These are phyloP conservation scores for Amniculicola lignicola DNA, from an alignment of 495 filamentous ascomycete species.

Conservation along the genomic window DNA sequence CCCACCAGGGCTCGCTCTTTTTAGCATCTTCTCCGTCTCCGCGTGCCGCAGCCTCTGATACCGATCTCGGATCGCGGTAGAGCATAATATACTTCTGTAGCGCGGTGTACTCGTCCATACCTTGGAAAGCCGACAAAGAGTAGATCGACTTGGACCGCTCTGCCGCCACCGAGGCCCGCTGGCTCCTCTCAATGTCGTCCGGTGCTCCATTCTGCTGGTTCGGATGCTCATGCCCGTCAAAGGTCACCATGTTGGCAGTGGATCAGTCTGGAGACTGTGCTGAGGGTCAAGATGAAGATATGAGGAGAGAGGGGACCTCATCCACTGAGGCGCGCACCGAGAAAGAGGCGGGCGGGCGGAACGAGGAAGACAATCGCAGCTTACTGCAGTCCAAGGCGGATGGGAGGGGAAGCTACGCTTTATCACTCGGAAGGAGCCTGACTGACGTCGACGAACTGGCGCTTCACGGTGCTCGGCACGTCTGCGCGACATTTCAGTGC, in stretches of 20 bases:
- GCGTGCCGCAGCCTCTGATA: slow-evolving; percentile 14
- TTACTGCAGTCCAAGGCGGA: not conserved
- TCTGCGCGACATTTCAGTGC: slow-evolving; percentile 3
- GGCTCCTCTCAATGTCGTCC: slow-evolving; percentile 2
- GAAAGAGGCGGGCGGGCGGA: not conserved
- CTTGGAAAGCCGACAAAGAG: slow-evolving; percentile 9
- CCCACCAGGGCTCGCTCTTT: slow-evolving; percentile 44
- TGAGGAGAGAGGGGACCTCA: too few species aligned
- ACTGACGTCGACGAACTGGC: slow-evolving; percentile 2
- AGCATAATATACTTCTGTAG: slow-evolving; percentile 42
- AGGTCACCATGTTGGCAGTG: not conserved
- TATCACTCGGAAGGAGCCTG: not conserved
- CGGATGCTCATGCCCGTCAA: not conserved
- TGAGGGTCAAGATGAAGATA: too few species aligned
- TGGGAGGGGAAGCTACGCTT: not conserved
- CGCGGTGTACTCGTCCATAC: slow-evolving; percentile 41
- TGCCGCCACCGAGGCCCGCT: not conserved
- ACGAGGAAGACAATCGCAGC: not conserved
- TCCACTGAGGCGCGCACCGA: not conserved
- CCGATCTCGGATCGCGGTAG: slow-evolving; percentile 40
- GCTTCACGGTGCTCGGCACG: not conserved
- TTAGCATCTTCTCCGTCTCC: slow-evolving; percentile 28
- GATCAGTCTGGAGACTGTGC: too few species aligned
- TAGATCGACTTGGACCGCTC: slow-evolving; percentile 13
- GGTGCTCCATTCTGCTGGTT: slow-evolving; percentile 1